Conservation (phyloP, 495 filamentous ascomycete genomes). For the Lophium mytilinum region DNA sequence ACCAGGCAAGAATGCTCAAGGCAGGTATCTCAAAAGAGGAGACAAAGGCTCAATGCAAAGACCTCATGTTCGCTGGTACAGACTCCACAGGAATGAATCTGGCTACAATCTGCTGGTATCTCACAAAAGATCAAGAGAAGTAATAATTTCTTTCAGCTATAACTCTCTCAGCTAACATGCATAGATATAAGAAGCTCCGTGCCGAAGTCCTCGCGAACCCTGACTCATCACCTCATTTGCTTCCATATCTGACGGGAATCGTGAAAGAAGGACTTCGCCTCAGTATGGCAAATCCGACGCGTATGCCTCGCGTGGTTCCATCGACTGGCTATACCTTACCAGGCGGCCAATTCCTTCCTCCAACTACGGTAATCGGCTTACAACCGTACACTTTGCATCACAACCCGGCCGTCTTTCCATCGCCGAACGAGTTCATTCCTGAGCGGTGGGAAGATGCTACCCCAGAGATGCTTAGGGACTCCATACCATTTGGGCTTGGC, state of each 20-base stretch:
- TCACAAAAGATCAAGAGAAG: conserved; percentile 38
- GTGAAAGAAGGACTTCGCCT: conserved; percentile 15
- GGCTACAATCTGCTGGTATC: conserved; percentile 37
- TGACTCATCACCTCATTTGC: conserved; percentile 22
- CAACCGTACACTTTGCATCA: conserved; percentile 16
- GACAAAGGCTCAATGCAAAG: conserved; percentile 40
- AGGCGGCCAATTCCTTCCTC: neutral
- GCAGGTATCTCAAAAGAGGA: conserved; percentile 37
- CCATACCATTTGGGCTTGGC: conserved; percentile 44
- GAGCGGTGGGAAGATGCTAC: conserved; percentile 6
- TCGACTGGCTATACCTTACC: conserved; percentile 27
- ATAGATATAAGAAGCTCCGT: conserved; percentile 34
- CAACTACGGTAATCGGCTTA: neutral
- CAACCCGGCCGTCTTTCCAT: conserved; percentile 2
- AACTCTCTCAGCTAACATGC: neutral
- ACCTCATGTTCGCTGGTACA: conserved; percentile 37
- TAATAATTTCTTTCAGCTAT: conserved; percentile 13
- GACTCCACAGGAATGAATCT: conserved; percentile 43
- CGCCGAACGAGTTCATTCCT: conserved; percentile 6
- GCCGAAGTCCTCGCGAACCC: conserved; percentile 30
- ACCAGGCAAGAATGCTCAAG: conserved; percentile 41
- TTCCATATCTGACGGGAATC: conserved; percentile 12
- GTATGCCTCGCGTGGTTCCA: conserved; percentile 42
- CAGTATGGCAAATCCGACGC: conserved; percentile 44
- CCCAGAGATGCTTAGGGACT: conserved; percentile 35